These are phyloP conservation scores for Lobosporangium transversale DNA, from an alignment of 192 early-diverging fungal species.

Conservation along the genomic window DNA sequence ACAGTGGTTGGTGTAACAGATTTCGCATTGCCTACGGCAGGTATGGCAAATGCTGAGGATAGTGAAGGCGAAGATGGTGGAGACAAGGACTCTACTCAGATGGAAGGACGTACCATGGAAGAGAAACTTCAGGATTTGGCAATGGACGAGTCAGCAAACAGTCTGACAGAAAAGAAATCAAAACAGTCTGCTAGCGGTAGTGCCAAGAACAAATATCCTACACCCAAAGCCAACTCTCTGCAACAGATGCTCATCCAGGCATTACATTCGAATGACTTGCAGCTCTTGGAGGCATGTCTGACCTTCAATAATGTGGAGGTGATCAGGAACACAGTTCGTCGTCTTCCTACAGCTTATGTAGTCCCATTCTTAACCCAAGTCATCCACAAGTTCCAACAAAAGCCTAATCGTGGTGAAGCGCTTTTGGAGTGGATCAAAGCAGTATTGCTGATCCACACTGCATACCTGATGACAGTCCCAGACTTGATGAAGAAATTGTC, in stretches of 20 bases:
- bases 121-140: slow-evolving; percentile 56
- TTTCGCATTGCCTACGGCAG: slow-evolving; percentile 48
- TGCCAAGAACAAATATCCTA: slow-evolving; percentile 39
- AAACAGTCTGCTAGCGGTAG: slow-evolving; percentile 19
- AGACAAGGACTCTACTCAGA: slow-evolving; percentile 15
- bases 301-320: slow-evolving; percentile 55
- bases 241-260: slow-evolving; percentile 65
- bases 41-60: slow-evolving; percentile 16
- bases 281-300: slow-evolving; percentile 60
- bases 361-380: slow-evolving; percentile 61
- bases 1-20: slow-evolving; percentile 57
- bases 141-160: slow-evolving; percentile 47
- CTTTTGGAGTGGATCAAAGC: slow-evolving; percentile 65
- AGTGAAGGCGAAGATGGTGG: slow-evolving; percentile 28
- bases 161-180: slow-evolving; percentile 31
- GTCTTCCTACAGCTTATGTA: slow-evolving; percentile 61
- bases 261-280: slow-evolving; percentile 61
- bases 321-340: slow-evolving; percentile 59
- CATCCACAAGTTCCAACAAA: slow-evolving; percentile 59
- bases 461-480: slow-evolving; percentile 68
- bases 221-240: slow-evolving; percentile 59
- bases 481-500: slow-evolving; percentile 60
- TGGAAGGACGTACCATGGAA: slow-evolving; percentile 51
- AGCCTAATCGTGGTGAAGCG: slow-evolving; percentile 54
- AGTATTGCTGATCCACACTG: slow-evolving; percentile 59